Evolutionary conservation across 2,329 filamentous ascomycete species (phyloP), one percentile per base, ranked within the genome.

Genomic region (Westerdykella sp.): DNA sequence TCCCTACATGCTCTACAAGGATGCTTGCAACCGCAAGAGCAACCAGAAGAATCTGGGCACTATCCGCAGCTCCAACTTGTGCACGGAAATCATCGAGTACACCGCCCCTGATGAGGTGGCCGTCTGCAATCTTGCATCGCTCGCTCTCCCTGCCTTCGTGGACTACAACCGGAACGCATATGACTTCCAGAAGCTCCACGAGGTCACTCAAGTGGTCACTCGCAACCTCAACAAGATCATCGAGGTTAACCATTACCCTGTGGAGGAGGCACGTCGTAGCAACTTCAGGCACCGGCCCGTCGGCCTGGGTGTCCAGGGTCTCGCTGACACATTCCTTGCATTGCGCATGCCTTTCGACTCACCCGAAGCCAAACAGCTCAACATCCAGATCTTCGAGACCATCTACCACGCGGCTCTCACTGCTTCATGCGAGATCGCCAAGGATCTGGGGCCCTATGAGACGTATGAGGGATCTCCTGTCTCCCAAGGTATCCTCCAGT

Each of bases 41-140:
- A 98, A 98, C 80, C 93, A 98, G 76, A 97, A 98, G 84, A 98
- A 98, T 73, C 79, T 98, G 25, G 93, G 93, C 54, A 96, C 90
- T 50, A 98, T 98, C 60, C 89, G 89, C 70, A 96, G 88, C 78
- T 98, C 93, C 63, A 98, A 98, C 71, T 78, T 98, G 39, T 98
- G 93, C 82, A 97, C 91, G 40, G 93, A 98, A 73, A 98, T 98
- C 59, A 80, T 98, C 53, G 93, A 98, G 75, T 98, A 96, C 77
- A 94, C 78, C 53, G 88, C 93, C 30, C 91, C 93, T 30, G 93
- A 98, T 70, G 93, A 98, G 79, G 93, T 98, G 40, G 93, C 93
- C 56, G 93, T 97, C 46, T 98, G 93, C 78, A 98, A 98, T 74
- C 74, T 98, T 69, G 93, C 93, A 31, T 98, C 93, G 4, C 77